These are phyloP conservation scores for Linnemannia zychae DNA, from an alignment of 192 early-diverging fungal genomes.

Conservation along the genomic window DNA sequence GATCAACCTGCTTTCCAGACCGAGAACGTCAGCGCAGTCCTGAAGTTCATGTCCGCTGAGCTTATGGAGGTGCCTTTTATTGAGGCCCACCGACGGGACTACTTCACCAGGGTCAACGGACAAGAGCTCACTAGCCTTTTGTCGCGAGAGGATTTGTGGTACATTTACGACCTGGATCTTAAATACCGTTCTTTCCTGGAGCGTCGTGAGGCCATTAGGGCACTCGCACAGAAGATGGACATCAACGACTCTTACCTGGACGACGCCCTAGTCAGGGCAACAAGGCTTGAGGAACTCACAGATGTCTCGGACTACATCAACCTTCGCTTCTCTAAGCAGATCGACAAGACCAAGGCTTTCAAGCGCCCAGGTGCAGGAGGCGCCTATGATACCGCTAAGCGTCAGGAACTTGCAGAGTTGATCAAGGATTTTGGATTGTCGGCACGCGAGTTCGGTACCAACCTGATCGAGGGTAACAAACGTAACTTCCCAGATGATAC, in stretches of 20 bases:
- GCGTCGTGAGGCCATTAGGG: constrained; percentile 66
- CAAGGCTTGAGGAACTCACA: constrained; percentile 71
- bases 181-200: constrained; percentile 80
- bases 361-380: constrained; percentile 61
- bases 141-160: constrained; percentile 84
- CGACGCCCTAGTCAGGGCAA: constrained; percentile 63
- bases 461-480: constrained; percentile 64
- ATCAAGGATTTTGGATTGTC: constrained; percentile 66
- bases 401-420: constrained; percentile 58
- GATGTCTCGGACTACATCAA: constrained; percentile 78
- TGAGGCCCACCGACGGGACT: constrained; percentile 86
- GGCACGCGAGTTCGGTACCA: constrained; percentile 73
- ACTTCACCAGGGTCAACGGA: constrained; percentile 70
- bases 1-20: constrained; percentile 34
- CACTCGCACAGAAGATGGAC: constrained; percentile 62
- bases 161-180: constrained; percentile 87
- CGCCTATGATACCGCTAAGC: constrained; percentile 52
- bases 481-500: constrained; percentile 75
- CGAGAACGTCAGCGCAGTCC: constrained; percentile 42
- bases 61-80: constrained; percentile 95
- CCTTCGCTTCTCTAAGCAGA: constrained; percentile 62
- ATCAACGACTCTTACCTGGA: constrained; percentile 64
- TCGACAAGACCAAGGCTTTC: constrained; percentile 47
- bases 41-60: constrained; percentile 70
- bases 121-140: constrained; percentile 67